Evolutionary conservation across 257 asterid species (phyloP), one percentile per base, ranked within the genome.

Genomic region (Petrea volubilis): DNA sequence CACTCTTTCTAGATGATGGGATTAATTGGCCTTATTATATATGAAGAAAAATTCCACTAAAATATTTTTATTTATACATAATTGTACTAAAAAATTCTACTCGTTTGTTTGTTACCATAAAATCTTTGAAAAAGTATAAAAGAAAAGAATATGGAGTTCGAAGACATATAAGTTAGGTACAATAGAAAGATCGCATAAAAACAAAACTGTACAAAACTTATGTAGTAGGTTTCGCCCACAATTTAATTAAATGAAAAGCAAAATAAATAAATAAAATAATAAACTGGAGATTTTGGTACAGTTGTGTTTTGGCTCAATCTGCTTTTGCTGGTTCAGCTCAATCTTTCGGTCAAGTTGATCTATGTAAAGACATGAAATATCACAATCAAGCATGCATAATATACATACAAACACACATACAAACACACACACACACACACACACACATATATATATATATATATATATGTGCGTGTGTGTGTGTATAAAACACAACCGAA

Each of bases 131-230:
- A 17, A 50, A 18, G 1, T 4, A 20, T 1, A 1, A 20, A 23
- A 18, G 2, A 51, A 23, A 43, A 6, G 3, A 13, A 49, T 23
- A 15, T 33, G 13, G 33, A 71, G 21, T 40, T 56, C 6, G 31
- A 13, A 7, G 36, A 23, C 33, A 56, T 7, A 3, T 1, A 57
- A 47, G 68, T 58, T 67, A 59, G 79, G 74, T 74, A 50, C 17
- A 31, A 51, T 6, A 51, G 24, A 21, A 59, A 67, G 13, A 12
- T 27, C 23, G 51, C 23, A 15, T 44, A 52, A 55, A 20, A 13
- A 44, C 27, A 74, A 55, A n/a, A 27, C 0, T 24, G 23, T 41
- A 43, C 15, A 33, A 64, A 50, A 57, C 15, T 57, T 14, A 27
- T 28, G 38, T 11, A 55, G 38, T 14, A 55, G 36, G 38, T 55